Evolutionary conservation across 306 rosid genomes (phyloP).

Genomic region (Trifolium repens): DNA sequence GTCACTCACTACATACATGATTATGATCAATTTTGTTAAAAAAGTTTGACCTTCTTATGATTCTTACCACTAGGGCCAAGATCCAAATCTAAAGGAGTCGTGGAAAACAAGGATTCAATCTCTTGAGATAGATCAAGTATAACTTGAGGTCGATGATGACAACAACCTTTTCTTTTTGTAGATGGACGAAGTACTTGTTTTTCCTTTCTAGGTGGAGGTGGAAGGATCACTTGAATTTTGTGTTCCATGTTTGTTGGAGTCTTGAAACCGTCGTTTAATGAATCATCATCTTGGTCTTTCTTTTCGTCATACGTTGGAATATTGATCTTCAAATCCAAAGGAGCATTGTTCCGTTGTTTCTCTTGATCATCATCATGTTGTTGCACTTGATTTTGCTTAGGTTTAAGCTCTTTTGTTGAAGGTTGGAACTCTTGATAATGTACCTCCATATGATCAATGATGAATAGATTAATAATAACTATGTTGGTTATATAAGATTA

Average conservation of each 20-base stretch:
- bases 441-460: conserved; percentile 10
- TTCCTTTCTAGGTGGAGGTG: conserved; percentile 78
- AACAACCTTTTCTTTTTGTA: conserved; percentile 48
- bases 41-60: conserved; percentile 54
- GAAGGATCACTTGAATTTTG: conserved; percentile 50
- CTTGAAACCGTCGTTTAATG: conserved; percentile 53
- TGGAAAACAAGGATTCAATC: conserved; percentile 57
- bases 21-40: neutral
- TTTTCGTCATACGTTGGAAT: conserved; percentile 36
- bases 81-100: conserved; percentile 42
- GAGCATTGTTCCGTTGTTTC: conserved; percentile 16
- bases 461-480: neutral
- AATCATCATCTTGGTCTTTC: conserved; percentile 4
- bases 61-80: conserved; percentile 46
- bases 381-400: neutral
- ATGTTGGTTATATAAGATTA: neutral
- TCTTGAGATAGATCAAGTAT: conserved; percentile 51
- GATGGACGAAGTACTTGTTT: conserved; percentile 40
- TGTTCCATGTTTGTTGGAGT: conserved; percentile 69
- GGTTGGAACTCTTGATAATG: conserved; percentile 15
- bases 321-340: conserved; percentile 43
- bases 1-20: neutral
- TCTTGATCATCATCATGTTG: neutral
- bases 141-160: conserved; percentile 3
- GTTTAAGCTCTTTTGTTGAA: neutral